Evolutionary conservation across 768 basidiomycete genomes (phyloP).

Genomic region (Suillus alpinus): DNA sequence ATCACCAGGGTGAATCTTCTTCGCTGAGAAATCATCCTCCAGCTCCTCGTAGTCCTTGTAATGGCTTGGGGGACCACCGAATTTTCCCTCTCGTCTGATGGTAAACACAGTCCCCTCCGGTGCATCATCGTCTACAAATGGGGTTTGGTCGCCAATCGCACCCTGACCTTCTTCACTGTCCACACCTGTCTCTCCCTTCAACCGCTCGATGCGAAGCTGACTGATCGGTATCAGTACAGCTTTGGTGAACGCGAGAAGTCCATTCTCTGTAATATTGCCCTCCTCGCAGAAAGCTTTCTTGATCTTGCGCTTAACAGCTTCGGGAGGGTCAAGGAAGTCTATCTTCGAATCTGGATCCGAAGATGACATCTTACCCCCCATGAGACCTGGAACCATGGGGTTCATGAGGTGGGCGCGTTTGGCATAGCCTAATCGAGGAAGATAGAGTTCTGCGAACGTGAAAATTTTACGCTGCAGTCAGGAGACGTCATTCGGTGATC

Average conservation of each 20-base stretch:
- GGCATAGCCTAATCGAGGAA: slow-evolving; percentile 87
- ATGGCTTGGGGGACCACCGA: slow-evolving; percentile 72
- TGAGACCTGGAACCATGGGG: slow-evolving; percentile 91
- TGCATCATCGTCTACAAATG: slow-evolving; percentile 67
- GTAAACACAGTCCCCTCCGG: slow-evolving; percentile 83
- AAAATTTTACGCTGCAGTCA: slow-evolving; percentile 89
- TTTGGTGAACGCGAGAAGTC: slow-evolving; percentile 78
- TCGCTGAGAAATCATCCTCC: slow-evolving; percentile 70
- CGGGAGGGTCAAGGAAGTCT: slow-evolving; percentile 90
- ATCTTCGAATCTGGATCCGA: slow-evolving; percentile 98
- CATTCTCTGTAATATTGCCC: slow-evolving; percentile 86
- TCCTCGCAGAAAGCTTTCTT: slow-evolving; percentile 93
- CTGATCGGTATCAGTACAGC: slow-evolving; percentile 89
- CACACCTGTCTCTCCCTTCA: slow-evolving; percentile 41
- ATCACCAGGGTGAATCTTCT: slow-evolving; percentile 85
- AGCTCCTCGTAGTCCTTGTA: slow-evolving; percentile 66
- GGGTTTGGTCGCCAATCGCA: slow-evolving; percentile 48
- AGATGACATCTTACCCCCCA: slow-evolving; percentile 96
- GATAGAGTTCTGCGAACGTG: slow-evolving; percentile 94
- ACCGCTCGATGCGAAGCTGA: slow-evolving; percentile 64
- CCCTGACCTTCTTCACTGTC: slow-evolving; percentile 45
- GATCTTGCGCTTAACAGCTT: slow-evolving; percentile 83
- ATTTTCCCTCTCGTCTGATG: slow-evolving; percentile 74
- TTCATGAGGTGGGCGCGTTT: slow-evolving; percentile 99
- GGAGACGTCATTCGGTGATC: not conserved